Evolutionary conservation across 306 rosid genomes (phyloP).

Genomic region (Urtica urens): DNA sequence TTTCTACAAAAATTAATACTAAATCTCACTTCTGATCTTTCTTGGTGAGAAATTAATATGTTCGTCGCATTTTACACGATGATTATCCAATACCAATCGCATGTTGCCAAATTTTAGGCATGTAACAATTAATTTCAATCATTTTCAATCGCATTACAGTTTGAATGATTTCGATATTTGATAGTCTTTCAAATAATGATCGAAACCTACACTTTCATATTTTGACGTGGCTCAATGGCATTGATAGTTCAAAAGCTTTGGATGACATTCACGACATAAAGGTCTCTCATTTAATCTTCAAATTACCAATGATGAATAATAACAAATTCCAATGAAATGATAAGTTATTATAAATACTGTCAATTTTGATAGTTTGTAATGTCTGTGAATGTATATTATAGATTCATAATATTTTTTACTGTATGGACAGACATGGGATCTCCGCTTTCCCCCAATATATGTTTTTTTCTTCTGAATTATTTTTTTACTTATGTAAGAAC

Average conservation of each 20-base stretch:
- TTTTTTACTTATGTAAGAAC: too few species aligned
- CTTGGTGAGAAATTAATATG: background rate
- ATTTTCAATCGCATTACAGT: background rate
- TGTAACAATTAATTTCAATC: background rate
- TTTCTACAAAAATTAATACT: background rate
- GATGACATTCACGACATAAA: background rate
- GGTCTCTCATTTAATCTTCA: too few species aligned
- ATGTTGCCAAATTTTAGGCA: conserved; percentile 2
- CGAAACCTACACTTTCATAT: background rate
- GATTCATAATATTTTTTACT: too few species aligned
- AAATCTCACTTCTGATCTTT: background rate
- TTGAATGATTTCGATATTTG: background rate
- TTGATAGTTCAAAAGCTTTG: background rate
- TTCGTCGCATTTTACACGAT: background rate
- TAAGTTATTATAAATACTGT: too few species aligned
- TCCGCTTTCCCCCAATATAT: too few species aligned
- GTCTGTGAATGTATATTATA: too few species aligned
- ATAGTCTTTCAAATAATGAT: conserved; percentile 4
- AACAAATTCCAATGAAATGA: too few species aligned
- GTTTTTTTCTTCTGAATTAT: too few species aligned
- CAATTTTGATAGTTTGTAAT: too few species aligned
- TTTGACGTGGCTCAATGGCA: background rate
- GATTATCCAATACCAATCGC: background rate
- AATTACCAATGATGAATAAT: too few species aligned
- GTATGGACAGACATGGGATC: too few species aligned